Evolutionary conservation across 495 filamentous ascomycete genomes (phyloP), one percentile per base, ranked within the genome.

Genomic region (Neurospora sp.): DNA sequence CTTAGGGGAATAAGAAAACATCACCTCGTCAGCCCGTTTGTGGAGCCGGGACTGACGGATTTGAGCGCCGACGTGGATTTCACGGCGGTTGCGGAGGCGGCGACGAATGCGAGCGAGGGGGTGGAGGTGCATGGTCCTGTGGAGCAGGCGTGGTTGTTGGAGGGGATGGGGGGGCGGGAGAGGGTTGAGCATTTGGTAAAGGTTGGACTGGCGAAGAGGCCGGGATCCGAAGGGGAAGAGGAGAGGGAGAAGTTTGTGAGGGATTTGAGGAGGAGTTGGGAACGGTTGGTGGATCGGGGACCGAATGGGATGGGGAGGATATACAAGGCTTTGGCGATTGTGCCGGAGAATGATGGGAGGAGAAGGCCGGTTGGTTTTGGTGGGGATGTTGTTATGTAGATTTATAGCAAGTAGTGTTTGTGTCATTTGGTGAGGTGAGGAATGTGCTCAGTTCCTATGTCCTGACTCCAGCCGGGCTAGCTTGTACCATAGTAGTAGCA

Each of bases 41-140:
- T 85, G 4, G 82, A 85, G 9, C 92, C 96, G 0, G 96, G 96
- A 0, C 87, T 89, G 40, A 92, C 94, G 4, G 96, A 99, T 77
- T 84, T 99, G 5, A 91, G 88, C 74, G 95, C 91, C 0, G 94
- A 99, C 79, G 96, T 99, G 0, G 96, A 99, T 79, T 99, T 99
- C 76, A 84, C 84, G 1, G 92, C 89, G 7, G 82, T 99, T 5
- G 94, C 92, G 3, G 95, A 98, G 81, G 85, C 92, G 2, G 95
- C 94, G 4, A 81, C 92, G 20, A 82, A 85, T 38, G 90, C 92
- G 0, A 92, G 89, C 73, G 87, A 90, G 8, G 91, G 89, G 3
- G 90, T 98, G 18, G 96, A 98, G 80, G 92, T 97, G 16, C 94
- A 98, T 80, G 96, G 96, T 0, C 96, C 96, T 4, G 90, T 98